These are phyloP conservation scores for Acacia concinna DNA, from an alignment of 331 rosid species.

Conservation along the genomic window DNA sequence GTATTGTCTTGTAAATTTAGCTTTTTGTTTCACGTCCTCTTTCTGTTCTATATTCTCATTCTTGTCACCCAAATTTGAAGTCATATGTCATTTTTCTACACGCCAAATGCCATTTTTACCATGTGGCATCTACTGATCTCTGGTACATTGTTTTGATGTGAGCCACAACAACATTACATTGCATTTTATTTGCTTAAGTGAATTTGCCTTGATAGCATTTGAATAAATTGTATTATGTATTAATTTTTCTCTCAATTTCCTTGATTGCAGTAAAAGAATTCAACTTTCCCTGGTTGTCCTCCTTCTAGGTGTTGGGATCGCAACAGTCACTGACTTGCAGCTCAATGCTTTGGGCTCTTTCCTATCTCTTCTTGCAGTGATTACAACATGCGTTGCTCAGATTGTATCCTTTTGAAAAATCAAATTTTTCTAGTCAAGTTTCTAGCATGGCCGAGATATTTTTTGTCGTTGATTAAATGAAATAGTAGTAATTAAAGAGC, in stretches of 20 bases:
- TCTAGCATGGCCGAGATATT: not conserved
- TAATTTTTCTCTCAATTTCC: slow-evolving; percentile 17
- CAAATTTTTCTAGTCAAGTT: slow-evolving; percentile 12
- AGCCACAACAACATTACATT: not conserved
- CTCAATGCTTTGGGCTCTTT: slow-evolving; percentile 82
- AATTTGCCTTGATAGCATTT: slow-evolving; percentile 3
- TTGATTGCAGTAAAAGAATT: slow-evolving; percentile 57
- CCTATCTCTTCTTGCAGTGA: slow-evolving; percentile 70
- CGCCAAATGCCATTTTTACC: not conserved
- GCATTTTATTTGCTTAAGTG: not conserved
- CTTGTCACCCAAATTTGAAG: not conserved
- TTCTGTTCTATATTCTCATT: not conserved
- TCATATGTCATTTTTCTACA: not conserved
- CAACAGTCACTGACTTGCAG: slow-evolving; percentile 86
- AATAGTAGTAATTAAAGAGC: not conserved
- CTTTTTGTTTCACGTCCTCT: not conserved
- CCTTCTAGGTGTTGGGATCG: slow-evolving; percentile 83
- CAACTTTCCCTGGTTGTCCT: slow-evolving; percentile 71
- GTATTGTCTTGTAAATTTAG: not conserved
- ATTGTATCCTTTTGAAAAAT: slow-evolving; percentile 70
- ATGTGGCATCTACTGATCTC: not conserved
- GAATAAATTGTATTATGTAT: not conserved
- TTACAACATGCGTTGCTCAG: slow-evolving; percentile 89
- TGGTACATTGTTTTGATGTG: slow-evolving; percentile 17
- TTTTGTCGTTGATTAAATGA: not conserved